A percentile compares a stretch with the other conserved stretches of the same genome.
Conservation (phyloP, 192 early-diverging fungal genomes). For the Linnemannia schmuckeri region DNA sequence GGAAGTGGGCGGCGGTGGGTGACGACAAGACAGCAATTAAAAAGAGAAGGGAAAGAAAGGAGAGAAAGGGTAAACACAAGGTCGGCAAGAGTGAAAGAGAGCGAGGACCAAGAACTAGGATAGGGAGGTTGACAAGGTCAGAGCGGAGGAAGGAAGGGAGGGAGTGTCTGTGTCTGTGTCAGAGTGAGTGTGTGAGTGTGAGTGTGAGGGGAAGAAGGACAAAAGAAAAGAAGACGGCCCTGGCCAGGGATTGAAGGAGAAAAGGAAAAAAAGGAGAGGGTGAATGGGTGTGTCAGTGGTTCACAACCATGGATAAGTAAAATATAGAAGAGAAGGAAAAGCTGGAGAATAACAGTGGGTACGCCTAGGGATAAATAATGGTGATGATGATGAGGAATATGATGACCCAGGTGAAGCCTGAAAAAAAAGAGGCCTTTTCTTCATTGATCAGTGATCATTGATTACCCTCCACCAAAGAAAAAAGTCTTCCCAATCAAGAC, state of each 20-base stretch:
- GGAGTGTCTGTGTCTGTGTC: too few species aligned
- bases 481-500: not conserved
- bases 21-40: too few species aligned
- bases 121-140: not conserved
- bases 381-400: too few species aligned
- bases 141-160: not conserved
- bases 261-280: not conserved
- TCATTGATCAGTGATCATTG: not conserved
- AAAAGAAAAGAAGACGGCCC: not conserved
- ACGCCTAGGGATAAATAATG: too few species aligned
- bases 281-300: not conserved
- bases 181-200: too few species aligned
- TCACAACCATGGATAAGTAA: not conserved
- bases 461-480: not conserved
- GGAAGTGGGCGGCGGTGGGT: not conserved
- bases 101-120: not conserved
- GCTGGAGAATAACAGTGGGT: not conserved
- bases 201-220: too few species aligned
- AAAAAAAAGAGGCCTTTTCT: too few species aligned
- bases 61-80: not conserved
- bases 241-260: not conserved
- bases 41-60: not conserved
- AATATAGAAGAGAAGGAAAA: not conserved
- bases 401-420: not conserved
- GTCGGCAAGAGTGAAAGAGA: not conserved